Conservation (phyloP, 192 early-diverging fungal species). For the Coemansia asiatica region DNA sequence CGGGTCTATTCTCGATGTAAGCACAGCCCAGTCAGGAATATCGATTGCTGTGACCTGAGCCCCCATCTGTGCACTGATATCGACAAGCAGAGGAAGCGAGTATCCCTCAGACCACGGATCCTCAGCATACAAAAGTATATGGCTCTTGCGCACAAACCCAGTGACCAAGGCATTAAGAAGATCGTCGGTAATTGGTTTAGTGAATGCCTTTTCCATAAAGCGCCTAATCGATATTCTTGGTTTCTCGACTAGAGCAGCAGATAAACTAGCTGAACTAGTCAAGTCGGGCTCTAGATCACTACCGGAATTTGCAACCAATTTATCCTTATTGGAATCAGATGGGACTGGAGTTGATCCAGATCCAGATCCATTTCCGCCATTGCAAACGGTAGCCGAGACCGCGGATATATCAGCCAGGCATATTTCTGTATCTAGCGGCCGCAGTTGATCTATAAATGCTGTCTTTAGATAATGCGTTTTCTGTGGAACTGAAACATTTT, state of each 20-base stretch:
- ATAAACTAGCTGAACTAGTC: background rate
- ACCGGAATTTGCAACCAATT: background rate
- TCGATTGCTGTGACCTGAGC: constrained; percentile 32
- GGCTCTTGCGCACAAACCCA: constrained; percentile 39
- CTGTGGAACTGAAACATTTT: background rate
- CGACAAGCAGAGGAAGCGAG: constrained; percentile 29
- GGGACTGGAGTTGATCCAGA: background rate
- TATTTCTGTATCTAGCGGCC: constrained; percentile 17
- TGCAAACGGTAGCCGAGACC: background rate
- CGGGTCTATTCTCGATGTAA: constrained; percentile 48
- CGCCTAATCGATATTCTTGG: background rate
- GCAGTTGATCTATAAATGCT: constrained; percentile 40
- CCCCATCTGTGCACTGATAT: constrained; percentile 19
- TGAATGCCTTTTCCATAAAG: constrained; percentile 25
- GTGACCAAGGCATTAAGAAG: constrained; percentile 33
- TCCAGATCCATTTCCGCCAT: constrained; percentile 1
- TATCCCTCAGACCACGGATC: constrained; percentile 55
- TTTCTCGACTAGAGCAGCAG: background rate
- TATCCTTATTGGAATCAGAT: too few species aligned
- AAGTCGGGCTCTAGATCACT: background rate
- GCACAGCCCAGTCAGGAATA: constrained; percentile 46
- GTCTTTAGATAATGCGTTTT: constrained; percentile 11
- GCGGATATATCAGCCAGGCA: constrained; percentile 1
- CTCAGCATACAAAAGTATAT: constrained; percentile 44
- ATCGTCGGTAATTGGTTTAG: constrained; percentile 23